These are phyloP conservation scores for Pseudonectria foliicola DNA, from an alignment of 2,329 filamentous ascomycete species.

Conservation along the genomic window DNA sequence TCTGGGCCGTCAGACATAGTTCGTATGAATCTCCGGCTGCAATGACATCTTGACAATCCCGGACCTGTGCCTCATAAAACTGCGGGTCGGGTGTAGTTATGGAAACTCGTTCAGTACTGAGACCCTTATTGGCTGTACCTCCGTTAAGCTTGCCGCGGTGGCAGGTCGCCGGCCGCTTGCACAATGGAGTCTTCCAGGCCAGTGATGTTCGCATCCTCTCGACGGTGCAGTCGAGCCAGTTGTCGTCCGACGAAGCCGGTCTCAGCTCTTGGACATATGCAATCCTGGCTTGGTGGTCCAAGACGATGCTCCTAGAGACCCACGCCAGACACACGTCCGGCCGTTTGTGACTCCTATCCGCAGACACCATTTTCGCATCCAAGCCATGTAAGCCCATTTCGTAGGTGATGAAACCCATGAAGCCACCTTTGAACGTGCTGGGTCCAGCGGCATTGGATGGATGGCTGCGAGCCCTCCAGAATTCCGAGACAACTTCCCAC, in stretches of 20 bases:
- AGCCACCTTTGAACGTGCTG: constrained; percentile 68
- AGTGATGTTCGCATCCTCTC: constrained; percentile 25
- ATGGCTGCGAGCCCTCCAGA: constrained; percentile 27
- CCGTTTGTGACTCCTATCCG: constrained; percentile 30
- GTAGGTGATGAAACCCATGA: constrained; percentile 80
- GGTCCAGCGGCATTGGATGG: constrained; percentile 10
- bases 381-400: constrained; percentile 60
- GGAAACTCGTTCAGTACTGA: constrained; percentile 8
- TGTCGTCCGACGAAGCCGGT: constrained; percentile 18
- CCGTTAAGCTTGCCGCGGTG: too few relatives aligned
- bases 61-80: constrained; percentile 61
- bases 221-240: constrained; percentile 26
- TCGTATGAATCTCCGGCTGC: constrained; percentile 78
- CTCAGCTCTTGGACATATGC: constrained; percentile 53
- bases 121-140: not conserved
- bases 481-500: constrained; percentile 46
- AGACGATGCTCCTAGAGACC: constrained; percentile 67
- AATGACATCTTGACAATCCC: constrained; percentile 62
- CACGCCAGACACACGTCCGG: constrained; percentile 73
- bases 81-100: constrained; percentile 35
- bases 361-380: constrained; percentile 22
- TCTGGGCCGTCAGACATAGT: constrained; percentile 73
- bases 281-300: constrained; percentile 60
- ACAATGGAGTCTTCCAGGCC: constrained; percentile 21
- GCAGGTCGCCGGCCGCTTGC: too few relatives aligned